A percentile compares a stretch with the other conserved stretches of the same genome.
phyloP scores from a whole-genome alignment of 148 eudicot genomes.

The Salicornia ramosissima region DNA sequence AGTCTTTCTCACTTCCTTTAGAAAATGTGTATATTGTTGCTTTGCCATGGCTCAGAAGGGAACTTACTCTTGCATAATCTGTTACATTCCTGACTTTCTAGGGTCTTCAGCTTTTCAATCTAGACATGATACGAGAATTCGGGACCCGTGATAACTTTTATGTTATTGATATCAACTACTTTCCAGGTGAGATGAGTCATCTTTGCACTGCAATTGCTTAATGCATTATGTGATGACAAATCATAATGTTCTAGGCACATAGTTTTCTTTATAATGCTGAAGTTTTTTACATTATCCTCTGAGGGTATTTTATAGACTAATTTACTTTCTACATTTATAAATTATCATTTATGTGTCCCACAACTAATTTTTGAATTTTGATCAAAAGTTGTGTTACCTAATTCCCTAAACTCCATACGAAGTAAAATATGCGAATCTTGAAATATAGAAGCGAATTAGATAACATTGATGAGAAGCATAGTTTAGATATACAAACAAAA shows the following conservation, averaged over 20 bases:
- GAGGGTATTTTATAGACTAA: not conserved
- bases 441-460: no score
- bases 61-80: conserved; percentile 1
- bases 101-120: conserved; percentile 91
- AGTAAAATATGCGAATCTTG: no score
- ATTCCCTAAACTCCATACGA: no score
- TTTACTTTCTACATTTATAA: not conserved
- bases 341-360: not conserved
- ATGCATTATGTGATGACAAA: not conserved
- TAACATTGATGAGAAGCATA: not conserved
- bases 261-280: not conserved
- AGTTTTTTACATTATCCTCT: not conserved
- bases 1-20: not conserved
- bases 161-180: conserved; percentile 91
- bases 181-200: conserved; percentile 60
- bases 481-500: not conserved
- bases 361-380: not conserved
- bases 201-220: not conserved
- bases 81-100: conserved; percentile 21
- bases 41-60: not conserved
- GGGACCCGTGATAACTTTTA: conserved; percentile 63
- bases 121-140: conserved; percentile 86
- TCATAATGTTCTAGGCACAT: not conserved
- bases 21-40: not conserved
- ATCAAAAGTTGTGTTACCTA: no score